Percentiles rank a stretch among this genome's conserved stretches.
Conservation (phyloP, 768 basidiomycete genomes). For the Symmetrospora coprosmae region DNA sequence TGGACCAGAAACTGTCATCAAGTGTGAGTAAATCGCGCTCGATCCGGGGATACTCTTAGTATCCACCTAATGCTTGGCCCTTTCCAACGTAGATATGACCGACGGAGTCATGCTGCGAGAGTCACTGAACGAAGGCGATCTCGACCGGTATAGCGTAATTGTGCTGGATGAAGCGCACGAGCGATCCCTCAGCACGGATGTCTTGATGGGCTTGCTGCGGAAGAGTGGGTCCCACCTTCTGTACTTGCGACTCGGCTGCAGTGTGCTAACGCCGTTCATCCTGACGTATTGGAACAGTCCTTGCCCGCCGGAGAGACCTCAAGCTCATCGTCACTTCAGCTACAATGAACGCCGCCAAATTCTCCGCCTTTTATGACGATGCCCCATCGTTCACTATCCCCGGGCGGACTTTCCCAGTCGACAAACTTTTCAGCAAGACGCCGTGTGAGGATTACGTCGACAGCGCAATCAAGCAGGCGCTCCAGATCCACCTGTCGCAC, state of each 20-base stretch:
- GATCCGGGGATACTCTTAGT: too few relatives aligned
- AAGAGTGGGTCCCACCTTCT: conserved; percentile 54
- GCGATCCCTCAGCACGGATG: conserved; percentile 90
- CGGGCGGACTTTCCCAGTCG: conserved; percentile 91
- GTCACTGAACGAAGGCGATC: conserved; percentile 93
- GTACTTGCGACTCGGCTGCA: too few relatives aligned
- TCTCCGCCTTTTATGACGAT: conserved; percentile 86
- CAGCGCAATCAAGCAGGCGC: conserved; percentile 89
- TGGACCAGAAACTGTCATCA: conserved; percentile 82
- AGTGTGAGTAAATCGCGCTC: conserved; percentile 49
- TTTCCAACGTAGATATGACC: conserved; percentile 69
- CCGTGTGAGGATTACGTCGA: conserved; percentile 99
- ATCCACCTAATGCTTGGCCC: not conserved
- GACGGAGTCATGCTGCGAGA: conserved; percentile 97
- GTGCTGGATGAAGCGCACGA: conserved; percentile 99
- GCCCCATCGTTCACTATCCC: conserved; percentile 90
- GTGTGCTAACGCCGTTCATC: too few relatives aligned
- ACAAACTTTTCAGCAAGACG: conserved; percentile 86
- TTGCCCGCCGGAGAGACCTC: conserved; percentile 78
- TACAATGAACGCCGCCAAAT: conserved; percentile 99
- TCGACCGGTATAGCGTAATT: conserved; percentile 90
- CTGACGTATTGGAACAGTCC: conserved; percentile 41
- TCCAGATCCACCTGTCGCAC: conserved; percentile 86
- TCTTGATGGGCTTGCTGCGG: conserved; percentile 84
- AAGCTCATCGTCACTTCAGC: conserved; percentile 97